A percentile compares a stretch with the other conserved stretches of the same genome.
Evolutionary conservation across 2,329 filamentous ascomycete genomes (phyloP).

Genomic region (Pseudocercospora cruenta): DNA sequence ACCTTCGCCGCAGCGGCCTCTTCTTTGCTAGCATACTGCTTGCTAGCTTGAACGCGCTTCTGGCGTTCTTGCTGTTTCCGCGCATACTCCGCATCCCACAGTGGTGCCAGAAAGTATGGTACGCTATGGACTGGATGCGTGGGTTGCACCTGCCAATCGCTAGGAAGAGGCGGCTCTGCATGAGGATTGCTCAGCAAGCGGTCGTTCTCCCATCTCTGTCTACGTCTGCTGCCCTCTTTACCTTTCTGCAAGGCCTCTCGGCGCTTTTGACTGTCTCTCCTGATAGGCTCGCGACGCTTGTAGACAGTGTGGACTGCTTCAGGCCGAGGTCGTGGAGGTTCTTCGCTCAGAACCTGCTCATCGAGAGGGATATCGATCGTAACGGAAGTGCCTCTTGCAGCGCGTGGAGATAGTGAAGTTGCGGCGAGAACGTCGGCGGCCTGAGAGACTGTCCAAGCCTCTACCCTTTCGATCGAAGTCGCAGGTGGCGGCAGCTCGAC

Average conservation of each 20-base stretch:
- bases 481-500: slow-evolving; percentile 19
- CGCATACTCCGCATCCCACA: slow-evolving; percentile 70
- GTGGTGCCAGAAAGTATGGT: slow-evolving; percentile 85
- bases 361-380: slow-evolving; percentile 72
- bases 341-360: slow-evolving; percentile 46
- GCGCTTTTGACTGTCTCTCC: slow-evolving; percentile 64
- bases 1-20: slow-evolving; percentile 58
- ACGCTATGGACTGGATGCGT: slow-evolving; percentile 77
- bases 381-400: slow-evolving; percentile 58
- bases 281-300: slow-evolving; percentile 58
- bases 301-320: slow-evolving; percentile 42
- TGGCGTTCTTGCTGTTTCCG: slow-evolving; percentile 38
- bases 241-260: slow-evolving; percentile 82
- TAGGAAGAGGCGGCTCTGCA: slow-evolving; percentile 76
- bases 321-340: slow-evolving; percentile 24
- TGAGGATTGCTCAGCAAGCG: slow-evolving; percentile 85
- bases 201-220: slow-evolving; percentile 95
- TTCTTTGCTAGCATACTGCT: slow-evolving; percentile 54
- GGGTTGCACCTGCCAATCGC: slow-evolving; percentile 81
- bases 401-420: slow-evolving; percentile 43
- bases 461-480: slow-evolving; percentile 40
- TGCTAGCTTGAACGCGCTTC: slow-evolving; percentile 45
- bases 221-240: slow-evolving; percentile 83
- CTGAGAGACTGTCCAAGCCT: slow-evolving; percentile 53
- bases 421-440: slow-evolving; percentile 48